These are phyloP conservation scores for Aureobasidium sp. DNA, from an alignment of 2,329 filamentous ascomycete genomes.

Conservation along the genomic window DNA sequence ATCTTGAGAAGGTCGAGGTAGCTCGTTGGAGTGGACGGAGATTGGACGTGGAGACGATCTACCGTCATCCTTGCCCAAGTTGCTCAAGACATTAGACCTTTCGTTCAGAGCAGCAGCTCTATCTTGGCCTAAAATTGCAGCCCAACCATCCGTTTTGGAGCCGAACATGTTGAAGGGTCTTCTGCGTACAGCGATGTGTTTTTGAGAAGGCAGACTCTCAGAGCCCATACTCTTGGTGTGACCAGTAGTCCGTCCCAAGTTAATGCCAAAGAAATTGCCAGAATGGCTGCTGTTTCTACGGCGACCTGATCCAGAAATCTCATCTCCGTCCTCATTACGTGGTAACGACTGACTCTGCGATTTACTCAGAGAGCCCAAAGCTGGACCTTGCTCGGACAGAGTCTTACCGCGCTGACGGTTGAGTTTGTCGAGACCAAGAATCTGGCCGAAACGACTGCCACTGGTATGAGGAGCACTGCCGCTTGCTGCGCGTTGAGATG, in stretches of 20 bases:
- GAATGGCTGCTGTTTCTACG: constrained; percentile 61
- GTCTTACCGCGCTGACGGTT: constrained; percentile 70
- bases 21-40: constrained; percentile 57
- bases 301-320: neutral
- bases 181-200: constrained; percentile 45
- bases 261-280: constrained; percentile 49
- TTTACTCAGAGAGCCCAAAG: constrained; percentile 73
- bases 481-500: constrained; percentile 52
- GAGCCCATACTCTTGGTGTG: constrained; percentile 22
- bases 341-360: constrained; percentile 85
- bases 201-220: constrained; percentile 28
- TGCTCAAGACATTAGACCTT: constrained; percentile 2
- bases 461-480: constrained; percentile 39
- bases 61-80: constrained; percentile 3
- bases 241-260: constrained; percentile 38
- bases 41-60: constrained; percentile 63
- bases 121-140: constrained; percentile 44
- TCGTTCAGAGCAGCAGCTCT: constrained; percentile 34
- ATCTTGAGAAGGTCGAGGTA: constrained; percentile 83
- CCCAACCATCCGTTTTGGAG: constrained; percentile 58
- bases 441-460: constrained; percentile 60
- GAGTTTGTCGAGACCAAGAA: constrained; percentile 63
- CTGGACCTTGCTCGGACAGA: constrained; percentile 66
- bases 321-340: constrained; percentile 34
- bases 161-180: constrained; percentile 58